These are phyloP conservation scores for Myxozyma melibiosi DNA, from an alignment of 805 yeast genomes.

Conservation along the genomic window DNA sequence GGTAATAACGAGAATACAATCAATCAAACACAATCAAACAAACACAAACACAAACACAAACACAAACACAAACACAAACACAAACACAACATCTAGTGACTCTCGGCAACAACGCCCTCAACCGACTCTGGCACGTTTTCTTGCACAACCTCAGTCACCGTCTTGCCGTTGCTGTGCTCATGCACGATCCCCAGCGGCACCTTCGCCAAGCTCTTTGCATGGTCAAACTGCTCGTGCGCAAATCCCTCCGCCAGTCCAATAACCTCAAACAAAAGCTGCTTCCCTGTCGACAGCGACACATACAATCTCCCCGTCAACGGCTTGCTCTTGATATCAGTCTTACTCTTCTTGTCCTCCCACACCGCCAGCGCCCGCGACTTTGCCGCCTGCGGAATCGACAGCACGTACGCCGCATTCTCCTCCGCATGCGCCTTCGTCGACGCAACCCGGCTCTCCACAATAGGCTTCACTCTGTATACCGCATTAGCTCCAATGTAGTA, in stretches of 20 bases:
- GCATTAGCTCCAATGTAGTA: slow-evolving; percentile 25
- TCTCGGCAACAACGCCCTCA: not conserved
- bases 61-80: not conserved
- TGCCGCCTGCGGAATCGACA: slow-evolving; percentile 26
- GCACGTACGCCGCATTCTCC: slow-evolving; percentile 23
- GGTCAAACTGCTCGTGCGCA: slow-evolving; percentile 18
- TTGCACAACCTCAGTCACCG: not conserved
- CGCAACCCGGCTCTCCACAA: slow-evolving; percentile 24
- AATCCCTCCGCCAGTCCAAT: slow-evolving; percentile 21
- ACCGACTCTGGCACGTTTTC: not conserved
- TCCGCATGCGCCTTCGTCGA: slow-evolving; percentile 18
- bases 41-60: not conserved
- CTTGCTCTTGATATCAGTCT: slow-evolving; percentile 17
- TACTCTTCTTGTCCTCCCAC: slow-evolving; percentile 28
- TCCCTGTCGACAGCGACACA: slow-evolving; percentile 28
- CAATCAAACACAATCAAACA: not conserved
- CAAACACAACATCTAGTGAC: not conserved
- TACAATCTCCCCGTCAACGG: slow-evolving; percentile 24
- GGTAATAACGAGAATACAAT: too few species aligned
- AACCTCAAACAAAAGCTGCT: slow-evolving; percentile 20
- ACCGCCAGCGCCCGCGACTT: slow-evolving; percentile 27
- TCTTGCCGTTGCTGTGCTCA: slow-evolving; percentile 11
- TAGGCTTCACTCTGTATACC: slow-evolving; percentile 24
- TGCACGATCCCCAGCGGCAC: not conserved
- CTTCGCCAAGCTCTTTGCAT: slow-evolving; percentile 16